These are phyloP conservation scores for Chrysanthemum lavandulifolium DNA, from an alignment of 129 eudicot genomes.

Conservation along the genomic window DNA sequence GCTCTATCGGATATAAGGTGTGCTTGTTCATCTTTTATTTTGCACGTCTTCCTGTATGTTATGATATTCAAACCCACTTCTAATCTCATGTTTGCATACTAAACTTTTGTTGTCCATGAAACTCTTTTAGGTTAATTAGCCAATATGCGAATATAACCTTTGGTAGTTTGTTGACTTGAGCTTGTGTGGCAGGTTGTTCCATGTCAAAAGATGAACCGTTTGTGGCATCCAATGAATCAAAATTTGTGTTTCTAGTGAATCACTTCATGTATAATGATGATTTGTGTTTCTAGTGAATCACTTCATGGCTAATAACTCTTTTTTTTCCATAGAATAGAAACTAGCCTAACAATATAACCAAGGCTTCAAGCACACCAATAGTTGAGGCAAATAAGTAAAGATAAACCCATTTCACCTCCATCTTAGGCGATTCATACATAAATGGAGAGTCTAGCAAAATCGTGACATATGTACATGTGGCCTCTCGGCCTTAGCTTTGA, in stretches of 20 bases:
- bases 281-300: background rate
- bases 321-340: too few relatives aligned
- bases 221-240: conserved; percentile 28
- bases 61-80: conserved; percentile 26
- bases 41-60: conserved; percentile 3
- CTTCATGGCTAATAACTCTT: too few relatives aligned
- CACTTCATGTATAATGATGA: conserved; percentile 36
- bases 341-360: too few relatives aligned
- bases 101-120: conserved; percentile 30
- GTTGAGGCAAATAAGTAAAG: too few relatives aligned
- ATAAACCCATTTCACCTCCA: too few relatives aligned
- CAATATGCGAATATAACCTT: conserved; percentile 76
- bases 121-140: conserved; percentile 48
- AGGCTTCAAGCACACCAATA: too few relatives aligned
- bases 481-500: too few relatives aligned
- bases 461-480: too few relatives aligned
- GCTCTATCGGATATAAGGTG: too few relatives aligned
- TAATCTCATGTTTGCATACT: conserved; percentile 22
- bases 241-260: conserved; percentile 31
- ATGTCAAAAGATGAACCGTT: conserved; percentile 25
- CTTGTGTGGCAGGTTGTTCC: conserved; percentile 24
- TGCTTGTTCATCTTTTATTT: too few relatives aligned
- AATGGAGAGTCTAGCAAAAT: too few relatives aligned
- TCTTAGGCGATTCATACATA: too few relatives aligned
- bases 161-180: conserved; percentile 39